These are phyloP conservation scores for Calcarisporium arbuscula DNA, from an alignment of 2,329 filamentous ascomycete species.

Conservation along the genomic window DNA sequence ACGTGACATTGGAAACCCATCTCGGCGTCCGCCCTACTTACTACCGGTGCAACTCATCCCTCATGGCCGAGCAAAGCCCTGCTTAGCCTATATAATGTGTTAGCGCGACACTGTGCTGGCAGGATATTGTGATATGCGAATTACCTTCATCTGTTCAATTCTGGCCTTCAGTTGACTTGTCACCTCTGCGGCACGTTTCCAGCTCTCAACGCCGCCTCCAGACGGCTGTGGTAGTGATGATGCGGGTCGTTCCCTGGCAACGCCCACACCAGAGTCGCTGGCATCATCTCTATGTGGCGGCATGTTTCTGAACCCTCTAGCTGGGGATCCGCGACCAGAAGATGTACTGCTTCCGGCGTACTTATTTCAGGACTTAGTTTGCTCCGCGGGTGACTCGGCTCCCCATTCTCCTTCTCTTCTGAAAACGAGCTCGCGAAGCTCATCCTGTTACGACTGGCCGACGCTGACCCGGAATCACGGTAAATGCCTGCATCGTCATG, in stretches of 20 bases:
- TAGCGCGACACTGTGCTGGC: neutral
- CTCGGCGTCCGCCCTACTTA: too few species aligned
- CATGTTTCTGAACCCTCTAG: conserved; percentile 43
- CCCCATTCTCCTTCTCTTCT: conserved; percentile 73
- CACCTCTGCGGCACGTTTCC: conserved; percentile 94
- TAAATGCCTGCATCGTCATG: conserved; percentile 56
- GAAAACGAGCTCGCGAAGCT: conserved; percentile 61
- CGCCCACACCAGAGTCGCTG: conserved; percentile 20
- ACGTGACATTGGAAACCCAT: neutral
- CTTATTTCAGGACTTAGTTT: conserved; percentile 52
- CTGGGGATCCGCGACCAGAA: conserved; percentile 54
- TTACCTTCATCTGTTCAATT: conserved; percentile 96
- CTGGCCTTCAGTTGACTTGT: conserved; percentile 95
- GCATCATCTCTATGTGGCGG: conserved; percentile 24
- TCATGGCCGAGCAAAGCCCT: conserved; percentile 24
- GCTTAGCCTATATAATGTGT: conserved; percentile 16
- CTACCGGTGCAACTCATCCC: too few species aligned
- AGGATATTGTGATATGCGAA: conserved; percentile 10
- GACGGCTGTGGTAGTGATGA: conserved; percentile 30
- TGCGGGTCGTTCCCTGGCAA: conserved; percentile 24
- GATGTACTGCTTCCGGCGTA: conserved; percentile 43
- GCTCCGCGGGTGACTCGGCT: conserved; percentile 37
- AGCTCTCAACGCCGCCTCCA: conserved; percentile 61
- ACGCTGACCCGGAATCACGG: conserved; percentile 40
- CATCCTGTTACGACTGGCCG: conserved; percentile 43